phyloP scores from a whole-genome alignment of 768 basidiomycete genomes.

The Panaeolus papilionaceus region DNA sequence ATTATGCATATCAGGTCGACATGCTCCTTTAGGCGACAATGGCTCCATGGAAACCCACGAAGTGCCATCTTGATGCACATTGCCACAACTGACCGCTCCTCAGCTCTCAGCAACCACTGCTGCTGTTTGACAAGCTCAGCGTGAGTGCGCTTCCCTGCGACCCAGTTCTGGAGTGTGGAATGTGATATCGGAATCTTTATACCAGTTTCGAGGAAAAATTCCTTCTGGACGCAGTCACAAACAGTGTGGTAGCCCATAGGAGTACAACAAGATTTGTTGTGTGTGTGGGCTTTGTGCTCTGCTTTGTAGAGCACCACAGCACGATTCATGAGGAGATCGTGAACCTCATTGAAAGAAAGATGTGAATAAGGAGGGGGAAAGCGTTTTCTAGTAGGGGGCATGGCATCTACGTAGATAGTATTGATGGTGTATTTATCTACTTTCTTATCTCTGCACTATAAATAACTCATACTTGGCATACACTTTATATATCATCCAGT shows the following conservation, averaged over 20 bases:
- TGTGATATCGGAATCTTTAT: neutral
- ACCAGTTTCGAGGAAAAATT: no score
- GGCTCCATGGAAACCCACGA: constrained; percentile 8
- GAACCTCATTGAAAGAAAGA: neutral
- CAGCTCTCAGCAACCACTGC: no score
- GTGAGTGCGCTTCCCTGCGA: neutral
- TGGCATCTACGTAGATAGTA: neutral
- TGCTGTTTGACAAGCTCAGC: neutral
- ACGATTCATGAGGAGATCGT: neutral
- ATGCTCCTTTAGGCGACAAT: constrained; percentile 13
- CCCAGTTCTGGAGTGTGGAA: neutral
- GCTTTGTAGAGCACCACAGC: neutral
- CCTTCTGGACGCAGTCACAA: no score
- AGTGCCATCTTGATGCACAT: no score
- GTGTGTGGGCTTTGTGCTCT: neutral
- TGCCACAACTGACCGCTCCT: no score
- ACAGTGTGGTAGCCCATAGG: neutral
- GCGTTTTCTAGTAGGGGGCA: neutral
- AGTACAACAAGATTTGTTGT: no score
- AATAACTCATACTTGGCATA: no score
- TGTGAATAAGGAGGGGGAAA: neutral
- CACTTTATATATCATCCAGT: no score
- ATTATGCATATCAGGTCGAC: neutral
- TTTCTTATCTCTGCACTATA: no score
- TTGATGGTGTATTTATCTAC: neutral